A percentile compares a stretch with the other conserved stretches of the same genome.
phyloP scores from a whole-genome alignment of 805 yeast genomes.

The Saccharomyces jurei region DNA sequence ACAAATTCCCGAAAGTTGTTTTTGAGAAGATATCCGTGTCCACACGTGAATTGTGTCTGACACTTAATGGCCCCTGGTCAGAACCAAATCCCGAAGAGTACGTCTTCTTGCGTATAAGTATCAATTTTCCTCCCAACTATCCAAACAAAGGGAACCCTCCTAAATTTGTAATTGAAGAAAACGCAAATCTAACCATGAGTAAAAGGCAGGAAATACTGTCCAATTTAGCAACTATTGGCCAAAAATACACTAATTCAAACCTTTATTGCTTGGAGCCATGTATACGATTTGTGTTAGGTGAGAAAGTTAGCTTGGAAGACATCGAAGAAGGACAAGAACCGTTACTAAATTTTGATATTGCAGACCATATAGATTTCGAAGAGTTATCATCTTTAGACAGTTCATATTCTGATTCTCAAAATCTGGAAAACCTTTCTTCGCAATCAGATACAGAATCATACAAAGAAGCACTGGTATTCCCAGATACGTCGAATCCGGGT shows the following conservation, averaged over 20 bases:
- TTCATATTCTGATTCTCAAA: conserved; percentile 32
- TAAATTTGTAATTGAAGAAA: conserved; percentile 64
- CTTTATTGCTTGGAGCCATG: conserved; percentile 75
- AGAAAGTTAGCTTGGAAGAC: conserved; percentile 44
- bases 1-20: conserved; percentile 75
- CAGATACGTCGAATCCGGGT: conserved; percentile 2
- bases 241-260: conserved; percentile 46
- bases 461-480: conserved; percentile 21
- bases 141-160: conserved; percentile 51
- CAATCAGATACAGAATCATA: conserved; percentile 36
- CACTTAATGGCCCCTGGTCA: conserved; percentile 78
- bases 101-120: conserved; percentile 60
- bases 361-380: conserved; percentile 30
- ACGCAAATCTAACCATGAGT: conserved; percentile 51
- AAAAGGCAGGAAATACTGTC: conserved; percentile 44
- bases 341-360: conserved; percentile 25
- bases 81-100: conserved; percentile 31
- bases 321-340: conserved; percentile 33
- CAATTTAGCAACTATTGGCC: conserved; percentile 48
- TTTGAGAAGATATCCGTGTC: conserved; percentile 86
- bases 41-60: conserved; percentile 67
- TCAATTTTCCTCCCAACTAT: conserved; percentile 65
- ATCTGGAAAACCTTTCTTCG: conserved; percentile 25
- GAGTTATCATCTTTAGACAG: conserved; percentile 28
- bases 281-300: conserved; percentile 73